Base-by-base conservation (phyloP, 352 stramenopile species). In the Peronospora destructor region DNA sequence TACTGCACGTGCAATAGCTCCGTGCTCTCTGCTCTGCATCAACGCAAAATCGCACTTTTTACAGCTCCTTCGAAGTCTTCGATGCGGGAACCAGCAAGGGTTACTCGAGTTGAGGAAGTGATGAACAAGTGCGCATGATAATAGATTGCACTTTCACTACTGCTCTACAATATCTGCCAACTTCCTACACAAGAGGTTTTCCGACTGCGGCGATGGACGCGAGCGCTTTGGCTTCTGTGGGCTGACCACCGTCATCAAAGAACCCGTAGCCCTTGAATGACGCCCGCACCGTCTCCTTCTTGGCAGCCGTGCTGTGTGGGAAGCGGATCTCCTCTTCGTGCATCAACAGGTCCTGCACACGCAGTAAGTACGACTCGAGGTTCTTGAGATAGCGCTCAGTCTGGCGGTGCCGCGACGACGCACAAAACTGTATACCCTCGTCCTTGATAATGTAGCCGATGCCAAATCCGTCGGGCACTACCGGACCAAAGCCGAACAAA, bases 381-480 rank as follows among this genome's bases (percentile, higher is more conserved):
- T 89, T 90, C 41, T 88, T 80, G 25, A 91, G 66, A 59, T 85
- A 93, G n/a, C 82, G 77, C 45, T 77, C 67, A 2, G 82, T 93
- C 49, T 91, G 82, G 19, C 82, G 76, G 56, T 93, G 82, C 47
- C 86, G 84, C 26, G 76, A 91, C 17, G 74, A 82, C 13, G 78
- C 82, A 48, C 82, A 93, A 59, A 93, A 84, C 61, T 96, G 82
- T 42, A 98, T 81, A 52, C 86, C 81, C 55, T 94, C 71, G 54
- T 98, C 91, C 61, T 97, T 98, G 68, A 98, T 98, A 50, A 98
- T 98, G 73, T 98, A 98, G 40, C 95, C 95, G 43, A 98, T 96
- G 44, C 94, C 94, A 69, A 97, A 97, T 28, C 95, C 95, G 58
- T 98, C 89, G 10, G 83, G 66, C 39, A 97, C 90, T 16, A 97